Base-by-base conservation (phyloP, 306 rosid genomes). In the Cicer cuneatum region DNA sequence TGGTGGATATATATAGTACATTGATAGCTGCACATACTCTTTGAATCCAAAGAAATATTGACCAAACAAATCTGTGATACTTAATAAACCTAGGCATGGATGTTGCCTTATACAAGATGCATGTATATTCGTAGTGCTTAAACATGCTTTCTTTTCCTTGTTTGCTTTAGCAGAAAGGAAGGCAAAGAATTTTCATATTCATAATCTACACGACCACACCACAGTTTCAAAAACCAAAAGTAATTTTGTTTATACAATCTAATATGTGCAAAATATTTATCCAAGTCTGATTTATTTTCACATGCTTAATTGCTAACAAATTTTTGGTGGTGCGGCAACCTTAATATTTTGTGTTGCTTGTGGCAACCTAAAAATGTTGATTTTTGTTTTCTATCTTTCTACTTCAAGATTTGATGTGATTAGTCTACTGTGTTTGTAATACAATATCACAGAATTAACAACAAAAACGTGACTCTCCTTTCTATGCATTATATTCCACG, bases 81-180 rank as follows among this genome's bases (percentile, higher is more conserved):
- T 53, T 54, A 43, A 12, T 66, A 14, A 65, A 71, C 61, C 72
- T 71, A 59, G 73, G 66, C 48, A 38, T 59, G 65, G 59, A 18
- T 16, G 69, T 72, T 59, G 10, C 54, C 78, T 29, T 52, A 58
- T 58, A 14, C 21, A 45, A 77, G 33, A 60, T 73, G 39, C 61
- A 51, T 78, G 74, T 53, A 59, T 68, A 61, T 73, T 68, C 47
- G 7, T 10, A 61, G 80, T 60, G 15, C 60, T 46, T 14, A 67
- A 21, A 59, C 76, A n/a, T 59, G 53, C 9, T 60, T 37, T 48
- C 21, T 45, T 81, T 70, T 53, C 6, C 58, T 33, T 18, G 9
- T 45, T 70, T 72, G 48, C 49, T 71, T 21, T 65, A 71, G 59
- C 42, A 45, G 60, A 75, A 53, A n/a, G 56, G 77, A 70, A 71